phyloP scores from a whole-genome alignment of 73 alveolate genomes.

The Symbiodinium natans region DNA sequence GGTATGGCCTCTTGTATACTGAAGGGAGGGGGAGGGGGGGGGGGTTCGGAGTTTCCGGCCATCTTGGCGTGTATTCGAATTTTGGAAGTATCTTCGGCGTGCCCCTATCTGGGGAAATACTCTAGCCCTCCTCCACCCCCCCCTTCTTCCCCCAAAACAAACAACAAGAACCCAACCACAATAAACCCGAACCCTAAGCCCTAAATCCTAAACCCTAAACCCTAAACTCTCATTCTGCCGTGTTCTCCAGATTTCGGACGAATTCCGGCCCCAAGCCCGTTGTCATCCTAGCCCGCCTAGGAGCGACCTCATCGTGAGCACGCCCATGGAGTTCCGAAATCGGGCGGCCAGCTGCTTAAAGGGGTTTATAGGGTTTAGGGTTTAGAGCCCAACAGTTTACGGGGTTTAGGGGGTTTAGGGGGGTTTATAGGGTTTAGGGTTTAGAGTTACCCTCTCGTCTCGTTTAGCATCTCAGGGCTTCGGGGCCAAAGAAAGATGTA shows the following conservation, averaged over 20 bases:
- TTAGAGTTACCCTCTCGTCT: too few species aligned
- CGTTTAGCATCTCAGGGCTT: background rate
- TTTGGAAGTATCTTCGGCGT: too few species aligned
- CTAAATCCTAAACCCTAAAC: background rate
- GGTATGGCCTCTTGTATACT: too few species aligned
- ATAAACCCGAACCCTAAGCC: background rate
- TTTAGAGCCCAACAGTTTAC: background rate
- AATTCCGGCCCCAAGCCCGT: background rate
- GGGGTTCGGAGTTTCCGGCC: too few species aligned
- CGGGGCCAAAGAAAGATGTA: background rate
- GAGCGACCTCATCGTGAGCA: slow-evolving; percentile 96
- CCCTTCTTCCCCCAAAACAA: too few species aligned
- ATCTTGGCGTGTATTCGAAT: too few species aligned
- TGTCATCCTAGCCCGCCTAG: slow-evolving; percentile 89
- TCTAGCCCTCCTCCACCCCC: too few species aligned
- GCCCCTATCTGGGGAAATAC: too few species aligned
- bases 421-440: background rate
- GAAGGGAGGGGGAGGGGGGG: too few species aligned
- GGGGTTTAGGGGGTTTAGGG: background rate
- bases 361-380: background rate
- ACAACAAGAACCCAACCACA: too few species aligned
- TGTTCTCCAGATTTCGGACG: background rate
- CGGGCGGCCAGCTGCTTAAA: slow-evolving; percentile 91
- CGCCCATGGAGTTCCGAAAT: slow-evolving; percentile 96
- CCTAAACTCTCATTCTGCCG: background rate